phyloP scores from a whole-genome alignment of 768 basidiomycete species.

The Saitozyma podzolica region DNA sequence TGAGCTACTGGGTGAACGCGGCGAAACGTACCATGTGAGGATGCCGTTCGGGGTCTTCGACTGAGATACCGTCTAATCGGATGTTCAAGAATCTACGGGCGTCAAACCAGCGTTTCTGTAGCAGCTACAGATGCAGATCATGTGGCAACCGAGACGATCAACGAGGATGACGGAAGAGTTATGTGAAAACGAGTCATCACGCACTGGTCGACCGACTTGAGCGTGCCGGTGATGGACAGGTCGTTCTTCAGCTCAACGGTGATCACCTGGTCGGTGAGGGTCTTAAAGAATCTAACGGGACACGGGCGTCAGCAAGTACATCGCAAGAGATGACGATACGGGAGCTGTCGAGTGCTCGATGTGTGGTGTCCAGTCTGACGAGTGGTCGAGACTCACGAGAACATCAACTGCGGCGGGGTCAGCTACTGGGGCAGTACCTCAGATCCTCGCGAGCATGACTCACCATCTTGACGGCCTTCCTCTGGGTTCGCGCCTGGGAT shows the following conservation, averaged over 20 bases:
- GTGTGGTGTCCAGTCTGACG: too few species aligned
- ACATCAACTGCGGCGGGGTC: constrained; percentile 32
- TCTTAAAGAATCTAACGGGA: constrained; percentile 85
- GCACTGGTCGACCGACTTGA: constrained; percentile 98
- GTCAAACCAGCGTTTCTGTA: neutral
- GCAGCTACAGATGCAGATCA: too few species aligned
- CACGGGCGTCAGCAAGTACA: neutral
- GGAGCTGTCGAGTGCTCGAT: too few species aligned
- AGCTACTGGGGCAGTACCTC: constrained; percentile 1
- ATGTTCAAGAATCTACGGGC: constrained; percentile 69
- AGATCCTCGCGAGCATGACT: constrained; percentile 2
- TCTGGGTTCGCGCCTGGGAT: neutral
- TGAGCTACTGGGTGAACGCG: too few species aligned
- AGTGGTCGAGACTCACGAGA: constrained; percentile 33
- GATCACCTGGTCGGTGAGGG: constrained; percentile 93
- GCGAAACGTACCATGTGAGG: constrained; percentile 82
- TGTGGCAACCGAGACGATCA: too few species aligned
- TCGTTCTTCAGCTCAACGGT: constrained; percentile 99
- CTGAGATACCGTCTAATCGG: constrained; percentile 87
- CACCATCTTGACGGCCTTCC: constrained; percentile 21
- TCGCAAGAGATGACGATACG: too few species aligned
- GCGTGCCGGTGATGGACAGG: constrained; percentile 87
- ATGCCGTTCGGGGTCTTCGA: constrained; percentile 86
- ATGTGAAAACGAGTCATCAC: constrained; percentile 44
- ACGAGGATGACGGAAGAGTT: too few species aligned